Conservation (phyloP, 2,329 filamentous ascomycete genomes). For the Fusarium guadeloupense region DNA sequence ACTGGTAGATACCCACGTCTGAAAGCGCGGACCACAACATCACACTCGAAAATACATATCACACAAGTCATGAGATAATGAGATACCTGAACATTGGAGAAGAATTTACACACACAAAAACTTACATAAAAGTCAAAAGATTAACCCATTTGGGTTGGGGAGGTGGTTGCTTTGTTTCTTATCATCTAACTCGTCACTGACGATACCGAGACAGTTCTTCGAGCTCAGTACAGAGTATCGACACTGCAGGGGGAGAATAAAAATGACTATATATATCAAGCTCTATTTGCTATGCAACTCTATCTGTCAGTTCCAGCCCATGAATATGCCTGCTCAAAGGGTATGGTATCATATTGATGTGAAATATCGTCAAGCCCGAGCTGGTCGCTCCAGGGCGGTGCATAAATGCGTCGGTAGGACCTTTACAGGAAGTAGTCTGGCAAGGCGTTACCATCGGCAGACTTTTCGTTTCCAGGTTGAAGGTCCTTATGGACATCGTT, state of each 20-base stretch:
- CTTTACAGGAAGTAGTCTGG: conserved; percentile 76
- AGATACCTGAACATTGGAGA: conserved; percentile 42
- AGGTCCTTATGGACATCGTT: conserved; percentile 91
- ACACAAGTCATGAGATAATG: conserved; percentile 43
- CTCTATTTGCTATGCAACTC: conserved; percentile 41
- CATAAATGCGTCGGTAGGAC: neutral
- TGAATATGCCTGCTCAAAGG: conserved; percentile 30
- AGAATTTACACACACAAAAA: conserved; percentile 23
- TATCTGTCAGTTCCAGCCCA: conserved; percentile 21
- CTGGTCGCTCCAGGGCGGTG: conserved; percentile 12
- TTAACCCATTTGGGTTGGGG: conserved; percentile 14
- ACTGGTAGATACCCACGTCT: conserved; percentile 70
- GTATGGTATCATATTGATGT: conserved; percentile 41
- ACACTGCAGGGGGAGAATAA: conserved; percentile 18
- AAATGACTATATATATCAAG: conserved; percentile 39
- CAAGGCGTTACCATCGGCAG: conserved; percentile 68
- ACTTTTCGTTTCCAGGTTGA: conserved; percentile 78
- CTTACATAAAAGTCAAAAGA: conserved; percentile 25
- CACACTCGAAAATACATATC: conserved; percentile 30
- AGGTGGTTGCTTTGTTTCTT: conserved; percentile 33
- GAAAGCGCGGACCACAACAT: conserved; percentile 13
- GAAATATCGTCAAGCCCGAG: conserved; percentile 34
- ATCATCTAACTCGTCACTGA: conserved; percentile 28
- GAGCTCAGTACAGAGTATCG: conserved; percentile 26
- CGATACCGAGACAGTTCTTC: conserved; percentile 23